phyloP scores from a whole-genome alignment of 208 protist genomes.

The Crithidia brevicula region DNA sequence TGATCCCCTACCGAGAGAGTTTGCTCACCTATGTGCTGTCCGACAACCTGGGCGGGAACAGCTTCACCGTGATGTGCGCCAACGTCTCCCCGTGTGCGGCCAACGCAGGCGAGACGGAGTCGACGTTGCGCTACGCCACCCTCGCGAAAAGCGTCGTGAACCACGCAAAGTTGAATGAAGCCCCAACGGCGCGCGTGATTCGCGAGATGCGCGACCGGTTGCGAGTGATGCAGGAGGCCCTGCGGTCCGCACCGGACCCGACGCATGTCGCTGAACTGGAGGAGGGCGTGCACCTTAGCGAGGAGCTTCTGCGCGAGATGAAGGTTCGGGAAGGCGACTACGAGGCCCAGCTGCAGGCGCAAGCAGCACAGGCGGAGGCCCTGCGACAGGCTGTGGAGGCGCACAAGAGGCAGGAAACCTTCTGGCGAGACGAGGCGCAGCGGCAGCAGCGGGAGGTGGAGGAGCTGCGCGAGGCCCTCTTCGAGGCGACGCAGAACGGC shows the following conservation, averaged over 20 bases:
- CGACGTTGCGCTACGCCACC: slow-evolving; percentile 82
- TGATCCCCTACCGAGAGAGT: slow-evolving; percentile 83
- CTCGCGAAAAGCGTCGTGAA: slow-evolving; percentile 85
- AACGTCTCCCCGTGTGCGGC: slow-evolving; percentile 72
- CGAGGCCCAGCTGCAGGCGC: slow-evolving; percentile 14
- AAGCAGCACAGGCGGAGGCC: slow-evolving; percentile 7
- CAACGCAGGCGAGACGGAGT: slow-evolving; percentile 78
- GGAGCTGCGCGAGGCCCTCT: slow-evolving; percentile 20
- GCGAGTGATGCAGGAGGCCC: slow-evolving; percentile 49
- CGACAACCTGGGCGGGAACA: slow-evolving; percentile 86
- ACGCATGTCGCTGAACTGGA: slow-evolving; percentile 33
- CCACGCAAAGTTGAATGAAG: slow-evolving; percentile 87
- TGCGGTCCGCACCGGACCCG: slow-evolving; percentile 29
- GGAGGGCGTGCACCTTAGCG: slow-evolving; percentile 20
- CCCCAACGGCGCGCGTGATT: slow-evolving; percentile 77
- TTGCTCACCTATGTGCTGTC: slow-evolving; percentile 92
- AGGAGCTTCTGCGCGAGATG: slow-evolving; percentile 31
- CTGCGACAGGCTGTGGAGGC: slow-evolving; percentile 12
- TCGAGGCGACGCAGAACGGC: slow-evolving; percentile 15
- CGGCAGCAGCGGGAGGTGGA: slow-evolving; percentile 17
- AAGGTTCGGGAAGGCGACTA: slow-evolving; percentile 20
- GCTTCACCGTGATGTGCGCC: slow-evolving; percentile 83
- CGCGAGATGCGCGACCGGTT: slow-evolving; percentile 80
- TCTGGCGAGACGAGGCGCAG: slow-evolving; percentile 18
- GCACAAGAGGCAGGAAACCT: slow-evolving; percentile 18